Percentiles rank a stretch among this genome's conserved stretches.
Conservation (phyloP, 805 yeast species). For the Scheffersomyces lignosus region DNA sequence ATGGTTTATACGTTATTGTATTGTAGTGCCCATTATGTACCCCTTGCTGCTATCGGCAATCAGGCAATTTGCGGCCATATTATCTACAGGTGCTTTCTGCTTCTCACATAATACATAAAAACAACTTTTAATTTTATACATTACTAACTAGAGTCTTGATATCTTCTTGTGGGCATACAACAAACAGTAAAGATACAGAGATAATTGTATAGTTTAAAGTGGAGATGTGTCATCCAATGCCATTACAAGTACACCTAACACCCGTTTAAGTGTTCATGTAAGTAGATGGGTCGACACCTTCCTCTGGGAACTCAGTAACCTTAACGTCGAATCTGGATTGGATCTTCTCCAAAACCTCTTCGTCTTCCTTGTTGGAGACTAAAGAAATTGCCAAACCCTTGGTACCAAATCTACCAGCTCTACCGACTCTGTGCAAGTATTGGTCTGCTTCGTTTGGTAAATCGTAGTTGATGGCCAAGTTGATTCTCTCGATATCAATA, state of each 20-base stretch:
- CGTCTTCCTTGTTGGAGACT: constrained; percentile 82
- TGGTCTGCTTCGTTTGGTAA: constrained; percentile 96
- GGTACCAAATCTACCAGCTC: constrained; percentile 99
- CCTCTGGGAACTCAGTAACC: constrained; percentile 93
- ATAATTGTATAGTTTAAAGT: no score
- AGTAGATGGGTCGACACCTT: constrained; percentile 96
- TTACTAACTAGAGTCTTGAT: no score
- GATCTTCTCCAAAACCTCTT: constrained; percentile 84
- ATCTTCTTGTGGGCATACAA: no score
- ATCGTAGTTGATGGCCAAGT: constrained; percentile 96
- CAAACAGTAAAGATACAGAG: no score
- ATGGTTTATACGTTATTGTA: no score
- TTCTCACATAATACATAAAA: no score
- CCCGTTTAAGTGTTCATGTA: constrained; percentile 83
- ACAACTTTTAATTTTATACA: no score
- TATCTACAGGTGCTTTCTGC: no score
- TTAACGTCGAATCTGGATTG: constrained; percentile 98
- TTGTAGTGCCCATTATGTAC: no score
- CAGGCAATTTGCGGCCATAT: no score
- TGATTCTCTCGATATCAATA: constrained; percentile 98
- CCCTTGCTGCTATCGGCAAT: no score
- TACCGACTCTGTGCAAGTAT: constrained; percentile 97
- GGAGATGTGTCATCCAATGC: no score
- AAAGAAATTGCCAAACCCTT: constrained; percentile 95
- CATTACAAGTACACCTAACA: neutral